phyloP scores from a whole-genome alignment of 208 protist species.

The Wallacemonas sp. region DNA sequence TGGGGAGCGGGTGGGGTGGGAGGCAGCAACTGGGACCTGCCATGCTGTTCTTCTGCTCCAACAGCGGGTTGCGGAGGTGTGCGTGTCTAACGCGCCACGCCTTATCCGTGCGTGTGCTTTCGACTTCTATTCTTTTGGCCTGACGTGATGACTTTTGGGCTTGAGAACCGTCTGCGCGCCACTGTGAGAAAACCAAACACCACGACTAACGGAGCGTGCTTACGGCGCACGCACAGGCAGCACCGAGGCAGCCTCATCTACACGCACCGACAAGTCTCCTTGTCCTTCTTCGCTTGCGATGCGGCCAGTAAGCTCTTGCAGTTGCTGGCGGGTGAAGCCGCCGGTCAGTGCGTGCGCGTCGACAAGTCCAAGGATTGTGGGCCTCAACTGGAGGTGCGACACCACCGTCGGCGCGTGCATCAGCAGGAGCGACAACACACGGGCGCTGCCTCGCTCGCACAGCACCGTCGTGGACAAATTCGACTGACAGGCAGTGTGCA shows the following conservation, averaged over 20 bases:
- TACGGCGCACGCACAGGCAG: slow-evolving; percentile 3
- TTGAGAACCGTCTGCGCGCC: not conserved
- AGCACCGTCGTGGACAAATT: slow-evolving; percentile 8
- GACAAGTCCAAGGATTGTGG: slow-evolving; percentile 20
- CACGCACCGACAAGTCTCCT: slow-evolving; percentile 3
- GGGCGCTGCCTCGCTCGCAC: slow-evolving; percentile 20
- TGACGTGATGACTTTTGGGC: too few relatives aligned
- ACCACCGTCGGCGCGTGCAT: slow-evolving; percentile 25
- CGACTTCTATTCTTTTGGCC: too few relatives aligned
- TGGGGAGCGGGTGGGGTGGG: not conserved
- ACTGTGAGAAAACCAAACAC: slow-evolving; percentile 3
- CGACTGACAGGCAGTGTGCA: not conserved
- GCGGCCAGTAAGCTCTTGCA: slow-evolving; percentile 20
- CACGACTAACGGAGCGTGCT: not conserved
- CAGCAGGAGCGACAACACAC: slow-evolving; percentile 30
- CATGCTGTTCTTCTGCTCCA: too few relatives aligned
- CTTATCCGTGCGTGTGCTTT: too few relatives aligned
- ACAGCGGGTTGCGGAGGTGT: too few relatives aligned
- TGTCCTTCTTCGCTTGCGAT: slow-evolving; percentile 20
- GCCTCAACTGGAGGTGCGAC: slow-evolving; percentile 13
- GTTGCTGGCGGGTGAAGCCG: slow-evolving; percentile 38
- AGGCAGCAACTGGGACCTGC: too few relatives aligned
- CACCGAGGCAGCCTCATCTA: slow-evolving; percentile 6
- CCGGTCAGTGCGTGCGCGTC: slow-evolving; percentile 20
- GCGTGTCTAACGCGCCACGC: too few relatives aligned